Conservation (phyloP, 306 rosid genomes). For the Bauhinia variegata region DNA sequence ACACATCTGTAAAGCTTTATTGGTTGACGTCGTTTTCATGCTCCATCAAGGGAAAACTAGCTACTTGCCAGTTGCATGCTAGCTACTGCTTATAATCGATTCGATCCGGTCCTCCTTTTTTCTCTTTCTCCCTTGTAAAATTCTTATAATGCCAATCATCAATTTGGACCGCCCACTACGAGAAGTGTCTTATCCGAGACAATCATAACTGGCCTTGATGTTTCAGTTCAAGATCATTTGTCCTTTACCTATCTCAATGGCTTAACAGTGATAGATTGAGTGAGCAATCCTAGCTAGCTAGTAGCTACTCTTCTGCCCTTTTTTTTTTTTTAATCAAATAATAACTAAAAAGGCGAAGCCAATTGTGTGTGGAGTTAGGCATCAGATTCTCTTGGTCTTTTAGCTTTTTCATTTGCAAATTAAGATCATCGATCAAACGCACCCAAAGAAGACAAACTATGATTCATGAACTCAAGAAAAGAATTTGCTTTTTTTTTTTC, state of each 20-base stretch:
- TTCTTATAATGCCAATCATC: constrained; percentile 35
- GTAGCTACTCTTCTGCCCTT: neutral
- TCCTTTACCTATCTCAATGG: constrained; percentile 38
- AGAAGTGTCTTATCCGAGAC: constrained; percentile 45
- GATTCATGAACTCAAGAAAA: constrained; percentile 36
- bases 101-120: constrained; percentile 40
- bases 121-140: constrained; percentile 37
- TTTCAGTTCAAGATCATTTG: constrained; percentile 41
- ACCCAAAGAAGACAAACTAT: constrained; percentile 41
- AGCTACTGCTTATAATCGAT: constrained; percentile 40
- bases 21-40: constrained; percentile 44
- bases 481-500: constrained; percentile 40
- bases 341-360: constrained; percentile 37
- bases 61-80: constrained; percentile 35
- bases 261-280: too few species aligned
- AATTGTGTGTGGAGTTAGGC: constrained; percentile 48
- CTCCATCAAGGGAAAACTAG: constrained; percentile 44
- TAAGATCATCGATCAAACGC: too few species aligned
- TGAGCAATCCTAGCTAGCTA: too few species aligned
- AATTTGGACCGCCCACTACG: constrained; percentile 44
- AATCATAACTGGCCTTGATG: constrained; percentile 45
- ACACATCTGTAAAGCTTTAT: constrained; percentile 27
- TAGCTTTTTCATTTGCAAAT: constrained; percentile 49
- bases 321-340: constrained; percentile 25
- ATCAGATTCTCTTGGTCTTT: constrained; percentile 60